Base-by-base conservation (phyloP, 192 early-diverging fungal species). In the Bifiguratus adelaidae region DNA sequence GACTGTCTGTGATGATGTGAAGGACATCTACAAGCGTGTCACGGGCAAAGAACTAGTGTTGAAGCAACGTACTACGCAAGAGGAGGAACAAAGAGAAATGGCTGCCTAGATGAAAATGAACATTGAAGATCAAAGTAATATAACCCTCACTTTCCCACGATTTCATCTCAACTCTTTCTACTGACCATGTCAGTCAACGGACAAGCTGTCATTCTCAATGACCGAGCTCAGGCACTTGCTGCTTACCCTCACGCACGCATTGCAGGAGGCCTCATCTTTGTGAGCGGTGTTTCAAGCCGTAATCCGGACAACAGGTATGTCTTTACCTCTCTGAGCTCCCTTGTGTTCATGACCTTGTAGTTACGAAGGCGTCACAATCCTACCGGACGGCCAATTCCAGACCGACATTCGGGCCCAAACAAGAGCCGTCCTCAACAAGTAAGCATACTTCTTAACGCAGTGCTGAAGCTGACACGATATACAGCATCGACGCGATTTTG, bases 1-100 rank as follows among this genome's bases (percentile, higher is more conserved):
- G 70, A 92, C 97, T 38, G 86, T 95, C 23, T 93, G 89, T 61
- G 83, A 89, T 40, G 97, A 99, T 58, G 92, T 99, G 40, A 89
- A 91, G 73, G 75, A 82, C 58, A 71, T 99, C 41, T 99, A 96
- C 71, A 71, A 71, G 49, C 84, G 86, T 34, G 60, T 85, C 42
- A 84, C 84, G 3, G 86, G 84, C 43, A 71, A 81, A 27, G 77
- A 82, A 13, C 66, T 89, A 37, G 77, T 77, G n/a, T 55, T 89
- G 43, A 76, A 85, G 80, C 78, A 85, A 60, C 74, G 80, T 41
- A 45, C 63, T 15, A 72, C 56, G 47, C 69, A 74, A 53, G 73
- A 71, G 25, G 71, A 78, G 52, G 58, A 77, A 53, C 50, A 72
- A 49, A 55, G 41, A 48, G 65, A 68, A 52, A 63, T 59, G 53